phyloP scores from a whole-genome alignment of 108 stramenopile species.

The Fragilariopsis cylindrus region DNA sequence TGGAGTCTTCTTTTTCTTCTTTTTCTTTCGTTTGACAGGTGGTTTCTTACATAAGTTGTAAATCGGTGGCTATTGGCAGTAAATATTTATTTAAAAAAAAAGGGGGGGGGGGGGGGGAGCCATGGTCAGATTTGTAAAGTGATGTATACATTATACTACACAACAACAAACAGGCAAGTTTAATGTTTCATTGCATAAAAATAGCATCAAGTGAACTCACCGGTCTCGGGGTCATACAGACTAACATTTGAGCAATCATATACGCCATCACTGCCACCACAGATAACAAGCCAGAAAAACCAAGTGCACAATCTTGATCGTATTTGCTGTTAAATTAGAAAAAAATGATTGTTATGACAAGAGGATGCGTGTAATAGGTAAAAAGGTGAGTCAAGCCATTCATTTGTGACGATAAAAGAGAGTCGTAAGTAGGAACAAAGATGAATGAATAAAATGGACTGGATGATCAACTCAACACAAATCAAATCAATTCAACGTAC shows the following conservation, averaged over 20 bases:
- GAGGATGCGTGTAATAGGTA: background rate
- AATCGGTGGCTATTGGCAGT: conserved; percentile 3
- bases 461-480: too few species aligned
- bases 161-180: too few species aligned
- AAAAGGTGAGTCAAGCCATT: background rate
- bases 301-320: conserved; percentile 37
- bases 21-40: conserved; percentile 22
- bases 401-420: background rate
- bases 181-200: too few species aligned
- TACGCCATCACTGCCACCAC: conserved; percentile 33
- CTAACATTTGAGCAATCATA: conserved; percentile 29
- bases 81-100: too few species aligned
- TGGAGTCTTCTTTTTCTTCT: conserved; percentile 18
- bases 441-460: conserved; percentile 1
- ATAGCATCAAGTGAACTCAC: too few species aligned
- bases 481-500: conserved; percentile 15
- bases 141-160: too few species aligned
- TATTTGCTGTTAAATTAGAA: conserved; percentile 26
- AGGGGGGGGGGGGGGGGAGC: too few species aligned
- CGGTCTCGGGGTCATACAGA: conserved; percentile 40
- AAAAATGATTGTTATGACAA: background rate
- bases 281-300: conserved; percentile 27
- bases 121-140: too few species aligned
- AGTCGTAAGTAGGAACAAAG: background rate
- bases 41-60: conserved; percentile 25